Percentiles rank a stretch among this genome's conserved stretches.
phyloP scores from a whole-genome alignment of 306 rosid genomes.

The Chamaecrista fasciculata region DNA sequence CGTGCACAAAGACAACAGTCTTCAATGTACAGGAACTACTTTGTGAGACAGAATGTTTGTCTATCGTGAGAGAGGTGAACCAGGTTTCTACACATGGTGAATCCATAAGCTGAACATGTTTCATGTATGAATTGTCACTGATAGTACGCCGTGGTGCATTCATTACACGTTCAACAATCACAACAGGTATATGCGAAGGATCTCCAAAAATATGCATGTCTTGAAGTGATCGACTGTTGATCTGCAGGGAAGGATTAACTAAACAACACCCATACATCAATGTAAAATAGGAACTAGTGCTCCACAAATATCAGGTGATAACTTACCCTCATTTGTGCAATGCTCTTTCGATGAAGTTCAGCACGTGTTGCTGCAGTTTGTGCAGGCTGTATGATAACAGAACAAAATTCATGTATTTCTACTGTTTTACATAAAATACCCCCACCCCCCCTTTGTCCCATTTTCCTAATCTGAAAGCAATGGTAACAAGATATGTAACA shows the following conservation, averaged over 20 bases:
- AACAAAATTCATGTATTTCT: slow-evolving; percentile 15
- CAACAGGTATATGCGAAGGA: slow-evolving; percentile 70
- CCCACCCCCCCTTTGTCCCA: neutral
- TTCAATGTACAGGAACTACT: slow-evolving; percentile 56
- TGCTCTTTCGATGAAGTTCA: slow-evolving; percentile 83
- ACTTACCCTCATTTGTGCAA: slow-evolving; percentile 82
- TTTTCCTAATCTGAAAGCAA: slow-evolving; percentile 17
- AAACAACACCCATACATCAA: slow-evolving; percentile 8
- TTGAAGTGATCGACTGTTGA: slow-evolving; percentile 81
- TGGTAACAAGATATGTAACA: slow-evolving; percentile 1
- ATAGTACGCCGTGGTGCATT: slow-evolving; percentile 69
- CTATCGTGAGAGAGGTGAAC: slow-evolving; percentile 30
- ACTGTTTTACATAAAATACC: neutral
- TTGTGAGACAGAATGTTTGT: slow-evolving; percentile 40
- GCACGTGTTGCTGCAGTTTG: slow-evolving; percentile 74
- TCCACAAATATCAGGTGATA: slow-evolving; percentile 22
- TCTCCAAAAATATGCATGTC: slow-evolving; percentile 89
- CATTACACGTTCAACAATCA: slow-evolving; percentile 80
- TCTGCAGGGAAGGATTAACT: slow-evolving; percentile 44
- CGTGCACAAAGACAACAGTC: slow-evolving; percentile 93
- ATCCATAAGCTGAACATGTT: slow-evolving; percentile 45
- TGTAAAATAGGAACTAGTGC: slow-evolving; percentile 17
- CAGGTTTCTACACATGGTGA: slow-evolving; percentile 36
- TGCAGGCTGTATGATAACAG: slow-evolving; percentile 59
- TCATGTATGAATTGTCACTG: slow-evolving; percentile 65